These are phyloP conservation scores for Claviceps sp. DNA, from an alignment of 2,329 filamentous ascomycete species.

Conservation along the genomic window DNA sequence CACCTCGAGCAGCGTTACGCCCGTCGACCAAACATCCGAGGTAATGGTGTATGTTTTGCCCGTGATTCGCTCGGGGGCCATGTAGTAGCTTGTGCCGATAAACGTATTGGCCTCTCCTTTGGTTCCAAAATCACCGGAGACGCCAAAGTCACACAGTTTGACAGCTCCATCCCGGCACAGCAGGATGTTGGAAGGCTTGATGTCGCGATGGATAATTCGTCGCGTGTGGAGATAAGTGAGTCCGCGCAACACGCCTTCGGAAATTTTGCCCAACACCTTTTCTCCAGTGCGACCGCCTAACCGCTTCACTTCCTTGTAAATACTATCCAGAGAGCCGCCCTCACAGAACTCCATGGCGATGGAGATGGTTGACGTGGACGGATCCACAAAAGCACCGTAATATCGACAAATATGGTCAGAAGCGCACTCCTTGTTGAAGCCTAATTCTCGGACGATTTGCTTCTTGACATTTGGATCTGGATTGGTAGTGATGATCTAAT, in stretches of 20 bases:
- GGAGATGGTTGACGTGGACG: constrained; percentile 89
- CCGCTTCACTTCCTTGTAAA: constrained; percentile 95
- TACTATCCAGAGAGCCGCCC: constrained; percentile 87
- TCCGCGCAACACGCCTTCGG: constrained; percentile 85
- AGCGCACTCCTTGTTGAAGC: constrained; percentile 95
- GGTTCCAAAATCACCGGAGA: constrained; percentile 94
- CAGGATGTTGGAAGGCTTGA: constrained; percentile 96
- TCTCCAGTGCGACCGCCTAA: constrained; percentile 89
- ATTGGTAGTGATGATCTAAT: constrained; percentile 90
- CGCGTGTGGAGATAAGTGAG: constrained; percentile 89
- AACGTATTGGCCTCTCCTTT: constrained; percentile 98
- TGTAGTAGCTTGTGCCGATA: constrained; percentile 97
- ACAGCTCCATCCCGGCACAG: constrained; percentile 86
- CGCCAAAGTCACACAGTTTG: constrained; percentile 96
- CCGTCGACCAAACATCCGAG: constrained; percentile 94
- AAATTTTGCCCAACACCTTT: constrained; percentile 92
- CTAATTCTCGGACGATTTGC: constrained; percentile 89
- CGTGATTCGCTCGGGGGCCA: constrained; percentile 96
- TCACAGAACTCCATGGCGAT: constrained; percentile 99
- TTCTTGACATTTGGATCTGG: constrained; percentile 97
- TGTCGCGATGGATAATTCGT: constrained; percentile 97
- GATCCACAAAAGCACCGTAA: constrained; percentile 93
- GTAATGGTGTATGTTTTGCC: constrained; percentile 98
- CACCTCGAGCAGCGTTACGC: constrained; percentile 96
- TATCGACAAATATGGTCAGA: constrained; percentile 95